Evolutionary conservation across 2,329 filamentous ascomycete genomes (phyloP).

Genomic region (Curvularia sp.): DNA sequence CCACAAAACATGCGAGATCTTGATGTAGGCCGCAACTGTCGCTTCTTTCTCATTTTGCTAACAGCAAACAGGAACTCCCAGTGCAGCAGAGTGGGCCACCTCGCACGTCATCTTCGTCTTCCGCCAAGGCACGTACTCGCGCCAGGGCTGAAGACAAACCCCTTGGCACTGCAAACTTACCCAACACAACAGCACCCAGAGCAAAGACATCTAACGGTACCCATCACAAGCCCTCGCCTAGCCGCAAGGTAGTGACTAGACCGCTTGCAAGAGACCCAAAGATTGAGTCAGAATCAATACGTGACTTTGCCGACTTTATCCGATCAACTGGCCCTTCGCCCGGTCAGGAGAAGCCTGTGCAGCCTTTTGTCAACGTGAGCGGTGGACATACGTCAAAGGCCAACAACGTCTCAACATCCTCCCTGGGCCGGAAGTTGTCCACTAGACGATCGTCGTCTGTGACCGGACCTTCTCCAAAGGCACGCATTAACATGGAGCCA

Average conservation of each 20-base stretch:
- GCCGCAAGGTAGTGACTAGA: slow-evolving; percentile 37
- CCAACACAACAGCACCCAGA: slow-evolving; percentile 33
- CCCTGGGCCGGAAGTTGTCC: slow-evolving; percentile 42
- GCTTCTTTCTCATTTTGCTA: slow-evolving; percentile 4
- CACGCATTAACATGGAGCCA: slow-evolving; percentile 55
- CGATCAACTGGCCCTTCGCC: slow-evolving; percentile 74
- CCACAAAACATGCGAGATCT: slow-evolving; percentile 56
- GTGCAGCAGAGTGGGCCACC: slow-evolving; percentile 30
- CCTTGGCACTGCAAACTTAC: slow-evolving; percentile 39
- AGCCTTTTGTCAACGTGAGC: slow-evolving; percentile 44
- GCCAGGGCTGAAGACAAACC: slow-evolving; percentile 39
- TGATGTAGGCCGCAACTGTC: slow-evolving; percentile 47
- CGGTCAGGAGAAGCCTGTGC: slow-evolving; percentile 41
- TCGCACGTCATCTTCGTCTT: slow-evolving; percentile 27
- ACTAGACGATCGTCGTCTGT: slow-evolving; percentile 28
- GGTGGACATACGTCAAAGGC: slow-evolving; percentile 27
- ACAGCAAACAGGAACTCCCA: slow-evolving; percentile 31
- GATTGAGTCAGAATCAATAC: slow-evolving; percentile 72
- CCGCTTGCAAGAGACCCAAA: slow-evolving; percentile 73
- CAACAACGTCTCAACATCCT: slow-evolving; percentile 32
- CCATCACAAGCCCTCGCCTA: slow-evolving; percentile 34
- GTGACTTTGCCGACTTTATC: slow-evolving; percentile 89
- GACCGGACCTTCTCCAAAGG: slow-evolving; percentile 37
- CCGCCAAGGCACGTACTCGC: slow-evolving; percentile 44
- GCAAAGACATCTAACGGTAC: slow-evolving; percentile 30